Percentiles rank a stretch among this genome's conserved stretches.
phyloP scores from a whole-genome alignment of 2,329 filamentous ascomycete species.

The Lachnellula subtilissima region DNA sequence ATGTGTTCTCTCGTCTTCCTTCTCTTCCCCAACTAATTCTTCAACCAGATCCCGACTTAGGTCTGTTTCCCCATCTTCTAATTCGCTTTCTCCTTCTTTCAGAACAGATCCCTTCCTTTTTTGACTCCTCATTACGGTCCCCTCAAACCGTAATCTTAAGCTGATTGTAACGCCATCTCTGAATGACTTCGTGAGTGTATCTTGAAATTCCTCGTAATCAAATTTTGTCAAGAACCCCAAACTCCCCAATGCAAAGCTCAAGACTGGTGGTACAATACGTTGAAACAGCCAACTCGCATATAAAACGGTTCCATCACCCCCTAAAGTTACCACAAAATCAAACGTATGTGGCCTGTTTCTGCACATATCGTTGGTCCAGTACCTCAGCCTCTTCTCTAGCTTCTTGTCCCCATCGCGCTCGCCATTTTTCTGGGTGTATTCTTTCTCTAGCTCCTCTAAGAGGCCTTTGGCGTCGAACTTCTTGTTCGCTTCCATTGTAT shows the following conservation, averaged over 20 bases:
- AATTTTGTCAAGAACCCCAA: slow-evolving; percentile 96
- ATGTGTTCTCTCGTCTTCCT: slow-evolving; percentile 80
- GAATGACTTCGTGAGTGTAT: slow-evolving; percentile 68
- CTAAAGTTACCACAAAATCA: slow-evolving; percentile 88
- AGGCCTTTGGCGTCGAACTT: slow-evolving; percentile 71
- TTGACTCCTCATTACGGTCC: slow-evolving; percentile 82
- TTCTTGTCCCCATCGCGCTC: slow-evolving; percentile 22
- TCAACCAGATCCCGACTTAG: slow-evolving; percentile 69
- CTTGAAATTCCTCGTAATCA: slow-evolving; percentile 72
- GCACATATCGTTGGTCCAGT: slow-evolving; percentile 81
- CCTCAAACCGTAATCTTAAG: slow-evolving; percentile 83
- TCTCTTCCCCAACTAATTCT: slow-evolving; percentile 82
- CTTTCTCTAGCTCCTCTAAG: slow-evolving; percentile 51
- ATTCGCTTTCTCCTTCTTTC: slow-evolving; percentile 30
- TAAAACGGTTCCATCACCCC: slow-evolving; percentile 93
- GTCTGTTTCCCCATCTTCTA: slow-evolving; percentile 37
- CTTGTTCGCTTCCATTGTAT: slow-evolving; percentile 64
- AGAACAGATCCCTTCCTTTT: slow-evolving; percentile 35
- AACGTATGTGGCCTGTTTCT: slow-evolving; percentile 75
- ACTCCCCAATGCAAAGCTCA: slow-evolving; percentile 87
- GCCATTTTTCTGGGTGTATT: slow-evolving; percentile 36
- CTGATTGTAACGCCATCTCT: slow-evolving; percentile 83
- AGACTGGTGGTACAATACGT: slow-evolving; percentile 84
- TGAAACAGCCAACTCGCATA: slow-evolving; percentile 98
- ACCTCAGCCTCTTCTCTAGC: slow-evolving; percentile 53